These are phyloP conservation scores for Russula olivacea DNA, from an alignment of 768 basidiomycete species.

Conservation along the genomic window DNA sequence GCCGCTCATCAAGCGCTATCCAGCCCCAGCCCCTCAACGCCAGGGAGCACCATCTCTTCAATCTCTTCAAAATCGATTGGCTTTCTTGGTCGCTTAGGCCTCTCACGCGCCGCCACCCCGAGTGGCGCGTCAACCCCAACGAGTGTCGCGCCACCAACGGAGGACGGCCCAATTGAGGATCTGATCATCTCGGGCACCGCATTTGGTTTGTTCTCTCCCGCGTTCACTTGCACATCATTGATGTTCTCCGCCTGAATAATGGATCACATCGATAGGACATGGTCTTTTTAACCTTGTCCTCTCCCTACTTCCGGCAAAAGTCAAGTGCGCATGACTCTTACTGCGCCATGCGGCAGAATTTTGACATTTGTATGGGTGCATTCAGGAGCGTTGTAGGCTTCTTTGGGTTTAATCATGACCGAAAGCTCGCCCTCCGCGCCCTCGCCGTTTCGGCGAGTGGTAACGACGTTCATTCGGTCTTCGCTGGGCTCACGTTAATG, in stretches of 20 bases:
- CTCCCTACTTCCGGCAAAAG: slow-evolving; percentile 63
- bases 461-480: slow-evolving; percentile 67
- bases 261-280: slow-evolving; percentile 27
- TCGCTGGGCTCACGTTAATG: slow-evolving; percentile 76
- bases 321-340: slow-evolving; percentile 43
- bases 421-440: slow-evolving; percentile 60
- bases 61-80: slow-evolving; percentile 17
- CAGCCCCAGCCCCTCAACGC: slow-evolving; percentile 26
- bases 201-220: slow-evolving; percentile 46
- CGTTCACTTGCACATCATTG: not conserved
- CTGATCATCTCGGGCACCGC: slow-evolving; percentile 70
- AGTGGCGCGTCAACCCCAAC: slow-evolving; percentile 17
- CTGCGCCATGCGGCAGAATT: not conserved
- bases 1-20: slow-evolving; percentile 15
- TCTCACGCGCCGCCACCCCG: slow-evolving; percentile 27
- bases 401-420: slow-evolving; percentile 69
- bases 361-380: not conserved
- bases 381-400: slow-evolving; percentile 64
- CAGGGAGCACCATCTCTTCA: slow-evolving; percentile 10
- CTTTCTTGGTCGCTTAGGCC: slow-evolving; percentile 30
- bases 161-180: slow-evolving; percentile 61
- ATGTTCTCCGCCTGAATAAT: not conserved
- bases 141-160: slow-evolving; percentile 4
- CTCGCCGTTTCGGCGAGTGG: slow-evolving; percentile 61
- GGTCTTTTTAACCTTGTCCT: slow-evolving; percentile 73